Percentiles rank a stretch among this genome's conserved stretches.
phyloP scores from a whole-genome alignment of 371 early-diverging fungal genomes.

The Circinella minor region DNA sequence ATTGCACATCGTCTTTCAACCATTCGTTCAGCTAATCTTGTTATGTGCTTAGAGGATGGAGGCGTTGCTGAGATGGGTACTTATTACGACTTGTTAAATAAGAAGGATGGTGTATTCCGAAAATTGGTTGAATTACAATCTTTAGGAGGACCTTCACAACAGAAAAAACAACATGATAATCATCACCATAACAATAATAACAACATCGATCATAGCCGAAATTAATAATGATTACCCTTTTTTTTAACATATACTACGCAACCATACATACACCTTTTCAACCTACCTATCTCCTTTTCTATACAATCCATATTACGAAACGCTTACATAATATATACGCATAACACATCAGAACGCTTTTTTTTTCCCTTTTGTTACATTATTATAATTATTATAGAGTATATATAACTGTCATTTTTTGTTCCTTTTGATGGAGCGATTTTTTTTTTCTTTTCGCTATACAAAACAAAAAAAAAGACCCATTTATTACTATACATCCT shows the following conservation, averaged over 20 bases:
- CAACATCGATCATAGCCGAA: not conserved
- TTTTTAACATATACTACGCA: not conserved
- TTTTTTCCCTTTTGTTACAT: not conserved
- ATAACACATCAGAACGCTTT: conserved; percentile 10
- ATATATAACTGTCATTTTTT: too few species aligned
- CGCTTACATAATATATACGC: not conserved
- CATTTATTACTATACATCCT: not conserved
- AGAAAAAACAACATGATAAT: not conserved
- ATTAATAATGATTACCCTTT: not conserved
- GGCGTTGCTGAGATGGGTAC: conserved; percentile 63
- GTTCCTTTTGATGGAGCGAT: not conserved
- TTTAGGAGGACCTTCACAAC: conserved; percentile 23
- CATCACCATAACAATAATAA: conserved; percentile 8
- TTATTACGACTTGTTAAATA: conserved; percentile 56
- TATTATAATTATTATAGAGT: not conserved
- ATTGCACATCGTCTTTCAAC: conserved; percentile 79
- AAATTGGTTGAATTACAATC: conserved; percentile 51
- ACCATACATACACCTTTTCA: not conserved
- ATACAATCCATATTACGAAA: not conserved
- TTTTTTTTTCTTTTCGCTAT: not conserved
- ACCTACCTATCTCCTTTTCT: not conserved
- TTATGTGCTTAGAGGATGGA: conserved; percentile 68
- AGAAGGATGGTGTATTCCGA: conserved; percentile 60
- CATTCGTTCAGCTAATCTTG: conserved; percentile 67
- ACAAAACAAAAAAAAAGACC: too few species aligned